Evolutionary conservation across 1,284 basidiomycete species (phyloP).

Genomic region (Leucocoprinus gongylophorus): DNA sequence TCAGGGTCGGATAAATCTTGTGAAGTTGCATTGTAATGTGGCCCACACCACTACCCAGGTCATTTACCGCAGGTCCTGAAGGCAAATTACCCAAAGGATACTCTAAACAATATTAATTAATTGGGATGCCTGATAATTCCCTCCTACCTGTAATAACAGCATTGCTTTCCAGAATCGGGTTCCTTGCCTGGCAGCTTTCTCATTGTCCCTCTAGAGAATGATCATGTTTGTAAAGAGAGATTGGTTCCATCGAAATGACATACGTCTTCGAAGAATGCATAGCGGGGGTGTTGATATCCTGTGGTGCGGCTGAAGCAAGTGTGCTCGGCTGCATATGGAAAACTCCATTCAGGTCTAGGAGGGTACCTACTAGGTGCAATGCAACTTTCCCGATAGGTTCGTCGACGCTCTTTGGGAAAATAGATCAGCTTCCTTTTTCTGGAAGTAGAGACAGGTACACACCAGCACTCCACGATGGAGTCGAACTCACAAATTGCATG

Average conservation of each 20-base stretch:
- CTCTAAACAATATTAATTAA: constrained; percentile 9
- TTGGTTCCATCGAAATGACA: not conserved
- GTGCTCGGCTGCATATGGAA: constrained; percentile 16
- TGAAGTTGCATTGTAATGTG: constrained; percentile 35
- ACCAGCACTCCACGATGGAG: constrained; percentile 19
- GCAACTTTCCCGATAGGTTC: constrained; percentile 19
- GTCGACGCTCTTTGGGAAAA: constrained; percentile 19
- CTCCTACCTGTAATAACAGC: constrained; percentile 20
- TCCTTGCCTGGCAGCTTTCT: not conserved
- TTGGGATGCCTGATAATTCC: not conserved
- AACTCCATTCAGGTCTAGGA: constrained; percentile 21
- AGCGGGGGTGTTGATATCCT: constrained; percentile 17
- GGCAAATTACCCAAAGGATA: constrained; percentile 40
- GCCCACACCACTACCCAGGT: constrained; percentile 44
- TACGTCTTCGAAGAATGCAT: constrained; percentile 14
- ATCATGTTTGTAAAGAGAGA: not conserved
- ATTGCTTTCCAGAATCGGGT: constrained; percentile 17
- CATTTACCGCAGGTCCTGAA: constrained; percentile 34
- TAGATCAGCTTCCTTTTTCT: not conserved
- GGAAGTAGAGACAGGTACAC: constrained; percentile 12
- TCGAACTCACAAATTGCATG: constrained; percentile 22
- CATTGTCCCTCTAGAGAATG: not conserved
- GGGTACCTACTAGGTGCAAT: constrained; percentile 18
- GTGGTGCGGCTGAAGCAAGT: constrained; percentile 17
- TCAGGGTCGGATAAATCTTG: constrained; percentile 34